Evolutionary conservation across 345 rosid genomes (phyloP).

Genomic region (Boechera stricta): DNA sequence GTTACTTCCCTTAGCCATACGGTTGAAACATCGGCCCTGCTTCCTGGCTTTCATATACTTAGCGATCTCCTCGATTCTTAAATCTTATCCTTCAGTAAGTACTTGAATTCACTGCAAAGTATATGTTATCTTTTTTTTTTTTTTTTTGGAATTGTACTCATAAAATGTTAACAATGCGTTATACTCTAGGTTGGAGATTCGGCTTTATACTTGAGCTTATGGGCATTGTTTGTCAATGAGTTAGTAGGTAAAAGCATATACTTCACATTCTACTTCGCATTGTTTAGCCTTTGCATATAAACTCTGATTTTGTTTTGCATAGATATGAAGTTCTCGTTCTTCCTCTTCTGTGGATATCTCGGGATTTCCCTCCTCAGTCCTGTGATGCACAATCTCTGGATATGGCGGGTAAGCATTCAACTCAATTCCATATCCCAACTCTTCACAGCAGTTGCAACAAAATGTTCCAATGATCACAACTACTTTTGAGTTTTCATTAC

Average conservation of each 20-base stretch:
- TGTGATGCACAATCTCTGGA: slow-evolving; percentile 98
- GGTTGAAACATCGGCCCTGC: slow-evolving; percentile 87
- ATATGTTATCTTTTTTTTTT: neutral
- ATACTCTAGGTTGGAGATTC: slow-evolving; percentile 83
- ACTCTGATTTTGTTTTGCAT: slow-evolving; percentile 38
- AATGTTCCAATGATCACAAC: slow-evolving; percentile 15
- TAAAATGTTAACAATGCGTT: neutral
- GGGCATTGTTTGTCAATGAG: slow-evolving; percentile 84
- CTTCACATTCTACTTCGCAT: slow-evolving; percentile 18
- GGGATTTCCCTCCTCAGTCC: slow-evolving; percentile 95
- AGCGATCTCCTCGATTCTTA: slow-evolving; percentile 82
- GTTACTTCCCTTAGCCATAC: slow-evolving; percentile 85
- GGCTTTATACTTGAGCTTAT: slow-evolving; percentile 78
- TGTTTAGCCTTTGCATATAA: slow-evolving; percentile 30
- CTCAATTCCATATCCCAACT: neutral
- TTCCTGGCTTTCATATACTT: slow-evolving; percentile 87
- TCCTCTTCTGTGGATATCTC: slow-evolving; percentile 89
- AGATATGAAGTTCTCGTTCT: slow-evolving; percentile 90
- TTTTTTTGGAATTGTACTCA: neutral
- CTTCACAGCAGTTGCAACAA: slow-evolving; percentile 12
- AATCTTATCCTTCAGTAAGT: slow-evolving; percentile 96
- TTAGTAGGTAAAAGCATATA: slow-evolving; percentile 62
- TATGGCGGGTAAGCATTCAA: slow-evolving; percentile 82
- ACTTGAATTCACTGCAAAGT: neutral
- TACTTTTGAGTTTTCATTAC: slow-evolving; percentile 39